These are phyloP conservation scores for Drechslerella coelobrocha DNA, from an alignment of 2,329 filamentous ascomycete species.

Conservation along the genomic window DNA sequence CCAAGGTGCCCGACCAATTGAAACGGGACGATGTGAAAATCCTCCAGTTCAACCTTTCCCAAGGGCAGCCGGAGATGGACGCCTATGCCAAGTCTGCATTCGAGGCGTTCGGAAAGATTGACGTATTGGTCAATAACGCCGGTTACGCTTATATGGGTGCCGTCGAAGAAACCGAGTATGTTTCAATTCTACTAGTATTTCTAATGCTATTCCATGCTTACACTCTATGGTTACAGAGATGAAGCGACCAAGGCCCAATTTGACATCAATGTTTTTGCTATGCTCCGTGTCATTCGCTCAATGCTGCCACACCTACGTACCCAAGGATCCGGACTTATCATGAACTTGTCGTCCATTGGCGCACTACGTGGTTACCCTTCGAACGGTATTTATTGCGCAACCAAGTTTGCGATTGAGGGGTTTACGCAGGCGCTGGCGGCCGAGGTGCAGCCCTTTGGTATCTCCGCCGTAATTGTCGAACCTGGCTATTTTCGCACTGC, in stretches of 20 bases:
- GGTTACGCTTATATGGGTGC: conserved; percentile 61
- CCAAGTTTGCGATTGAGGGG: conserved; percentile 61
- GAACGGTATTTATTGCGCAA: conserved; percentile 61
- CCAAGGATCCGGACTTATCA: conserved; percentile 59
- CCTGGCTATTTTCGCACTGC: conserved; percentile 64
- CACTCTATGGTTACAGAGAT: conserved; percentile 55
- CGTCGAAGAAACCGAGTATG: conserved; percentile 60
- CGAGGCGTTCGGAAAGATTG: conserved; percentile 59
- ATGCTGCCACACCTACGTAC: conserved; percentile 62
- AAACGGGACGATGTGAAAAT: conserved; percentile 57
- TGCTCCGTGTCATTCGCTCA: conserved; percentile 62
- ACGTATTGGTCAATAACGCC: conserved; percentile 62
- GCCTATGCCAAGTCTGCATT: conserved; percentile 58
- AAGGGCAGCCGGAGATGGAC: conserved; percentile 56
- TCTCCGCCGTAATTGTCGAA: conserved; percentile 61
- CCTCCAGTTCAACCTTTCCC: conserved; percentile 60
- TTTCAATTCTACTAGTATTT: conserved; percentile 6
- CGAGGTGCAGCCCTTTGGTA: conserved; percentile 61
- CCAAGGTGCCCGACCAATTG: conserved; percentile 56
- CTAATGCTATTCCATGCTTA: neutral
- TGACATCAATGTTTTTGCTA: conserved; percentile 66
- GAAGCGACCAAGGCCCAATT: conserved; percentile 60
- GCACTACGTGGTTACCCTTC: conserved; percentile 59
- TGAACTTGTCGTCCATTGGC: conserved; percentile 62
- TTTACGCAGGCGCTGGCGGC: conserved; percentile 60